phyloP scores from a whole-genome alignment of 2,329 filamentous ascomycete species.

The Penicillium frequentans region DNA sequence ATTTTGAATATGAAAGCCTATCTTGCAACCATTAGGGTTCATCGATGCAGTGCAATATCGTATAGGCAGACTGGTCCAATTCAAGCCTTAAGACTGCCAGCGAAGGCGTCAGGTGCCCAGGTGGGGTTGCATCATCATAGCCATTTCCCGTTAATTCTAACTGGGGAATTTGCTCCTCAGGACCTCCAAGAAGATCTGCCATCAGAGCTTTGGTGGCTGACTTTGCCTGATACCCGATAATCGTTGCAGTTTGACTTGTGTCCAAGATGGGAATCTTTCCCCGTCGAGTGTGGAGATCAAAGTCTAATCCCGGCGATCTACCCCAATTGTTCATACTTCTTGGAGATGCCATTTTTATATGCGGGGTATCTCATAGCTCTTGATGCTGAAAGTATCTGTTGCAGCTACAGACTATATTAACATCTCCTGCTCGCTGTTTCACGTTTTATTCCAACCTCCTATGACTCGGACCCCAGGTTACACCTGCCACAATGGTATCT shows the following conservation, averaged over 20 bases:
- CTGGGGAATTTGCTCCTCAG: neutral
- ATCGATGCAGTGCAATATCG: neutral
- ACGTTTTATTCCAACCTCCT: neutral
- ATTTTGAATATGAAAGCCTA: neutral
- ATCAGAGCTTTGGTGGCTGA: neutral
- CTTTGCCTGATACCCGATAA: neutral
- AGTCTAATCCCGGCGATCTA: neutral
- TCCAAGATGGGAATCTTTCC: neutral
- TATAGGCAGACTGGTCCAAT: no score
- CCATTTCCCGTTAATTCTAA: neutral
- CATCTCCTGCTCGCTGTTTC: neutral
- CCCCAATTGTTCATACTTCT: neutral
- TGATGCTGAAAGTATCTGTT: neutral
- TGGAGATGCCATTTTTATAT: neutral
- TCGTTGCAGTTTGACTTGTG: neutral
- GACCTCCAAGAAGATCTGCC: neutral
- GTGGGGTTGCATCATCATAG: neutral
- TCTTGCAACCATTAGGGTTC: no score
- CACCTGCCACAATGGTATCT: slow-evolving; percentile 4
- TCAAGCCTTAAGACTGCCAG: neutral
- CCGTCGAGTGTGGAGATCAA: neutral
- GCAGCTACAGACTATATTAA: neutral
- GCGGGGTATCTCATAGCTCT: neutral
- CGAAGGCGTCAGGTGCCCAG: neutral
- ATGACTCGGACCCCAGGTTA: neutral